A percentile compares a stretch with the other conserved stretches of the same genome.
Conservation (phyloP, 2,329 filamentous ascomycete species). For the Cordyceps fumosorosea region DNA sequence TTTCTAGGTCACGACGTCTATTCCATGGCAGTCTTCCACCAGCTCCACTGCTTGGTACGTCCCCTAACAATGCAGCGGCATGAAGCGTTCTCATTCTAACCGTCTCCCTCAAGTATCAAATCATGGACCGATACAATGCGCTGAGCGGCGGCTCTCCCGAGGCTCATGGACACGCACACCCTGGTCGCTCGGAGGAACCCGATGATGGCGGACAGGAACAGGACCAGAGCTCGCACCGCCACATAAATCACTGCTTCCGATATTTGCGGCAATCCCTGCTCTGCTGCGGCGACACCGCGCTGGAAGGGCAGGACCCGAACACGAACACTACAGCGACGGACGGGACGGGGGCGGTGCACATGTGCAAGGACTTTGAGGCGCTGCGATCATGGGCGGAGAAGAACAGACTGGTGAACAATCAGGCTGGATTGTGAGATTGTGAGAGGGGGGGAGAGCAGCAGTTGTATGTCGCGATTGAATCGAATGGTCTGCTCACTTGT, state of each 20-base stretch:
- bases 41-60: background rate
- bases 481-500: too few relatives aligned
- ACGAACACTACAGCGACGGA: background rate
- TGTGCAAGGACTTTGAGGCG: background rate
- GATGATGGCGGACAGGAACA: background rate
- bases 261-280: background rate
- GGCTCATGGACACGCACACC: background rate
- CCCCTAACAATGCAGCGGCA: background rate
- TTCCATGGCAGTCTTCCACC: background rate
- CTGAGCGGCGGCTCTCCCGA: background rate
- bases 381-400: background rate
- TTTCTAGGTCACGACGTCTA: background rate
- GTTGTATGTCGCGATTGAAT: background rate
- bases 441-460: too few relatives aligned
- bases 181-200: too few relatives aligned
- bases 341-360: background rate
- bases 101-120: background rate
- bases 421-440: background rate
- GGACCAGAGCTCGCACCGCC: background rate
- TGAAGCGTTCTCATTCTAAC: background rate
- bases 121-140: background rate
- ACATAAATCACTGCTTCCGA: background rate
- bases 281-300: background rate
- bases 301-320: background rate
- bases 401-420: background rate